These are phyloP conservation scores for Quambalaria eucalypti DNA, from an alignment of 1,284 basidiomycete genomes.

Conservation along the genomic window DNA sequence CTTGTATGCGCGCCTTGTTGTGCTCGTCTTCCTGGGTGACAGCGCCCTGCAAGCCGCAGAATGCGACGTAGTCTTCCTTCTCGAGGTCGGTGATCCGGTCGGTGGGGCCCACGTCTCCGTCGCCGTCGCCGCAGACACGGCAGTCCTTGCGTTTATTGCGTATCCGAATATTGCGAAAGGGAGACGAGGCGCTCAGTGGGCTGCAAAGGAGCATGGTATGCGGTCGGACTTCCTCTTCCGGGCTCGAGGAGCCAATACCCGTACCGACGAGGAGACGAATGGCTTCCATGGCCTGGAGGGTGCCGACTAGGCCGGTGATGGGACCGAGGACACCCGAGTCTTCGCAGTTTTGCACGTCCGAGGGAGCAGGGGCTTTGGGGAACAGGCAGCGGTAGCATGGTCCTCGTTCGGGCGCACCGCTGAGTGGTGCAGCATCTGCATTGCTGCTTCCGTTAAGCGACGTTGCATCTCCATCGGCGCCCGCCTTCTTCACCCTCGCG, in stretches of 20 bases:
- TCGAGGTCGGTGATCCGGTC: slow-evolving; percentile 22
- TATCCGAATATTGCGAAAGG: slow-evolving; percentile 74
- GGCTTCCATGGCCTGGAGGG: slow-evolving; percentile 79
- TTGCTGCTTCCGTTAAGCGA: not conserved
- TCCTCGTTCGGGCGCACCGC: slow-evolving; percentile 51
- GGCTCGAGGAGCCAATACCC: slow-evolving; percentile 29
- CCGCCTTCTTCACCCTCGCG: not conserved
- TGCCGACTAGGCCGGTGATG: slow-evolving; percentile 83
- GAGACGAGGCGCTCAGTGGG: slow-evolving; percentile 57
- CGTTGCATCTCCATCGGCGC: not conserved
- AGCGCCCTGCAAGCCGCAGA: slow-evolving; percentile 23
- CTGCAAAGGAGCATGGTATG: slow-evolving; percentile 65
- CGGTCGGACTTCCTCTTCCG: slow-evolving; percentile 48
- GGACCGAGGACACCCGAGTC: slow-evolving; percentile 84
- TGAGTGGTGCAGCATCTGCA: slow-evolving; percentile 13
- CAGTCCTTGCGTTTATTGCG: slow-evolving; percentile 49
- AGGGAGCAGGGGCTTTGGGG: slow-evolving; percentile 51
- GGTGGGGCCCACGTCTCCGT: slow-evolving; percentile 7
- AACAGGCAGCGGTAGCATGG: slow-evolving; percentile 95
- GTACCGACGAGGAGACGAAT: slow-evolving; percentile 55
- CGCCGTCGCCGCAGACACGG: slow-evolving; percentile 36
- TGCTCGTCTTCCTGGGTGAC: too few relatives aligned
- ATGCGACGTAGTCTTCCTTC: slow-evolving; percentile 32
- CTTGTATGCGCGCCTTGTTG: too few relatives aligned
- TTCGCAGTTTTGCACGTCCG: slow-evolving; percentile 59